Base-by-base conservation (phyloP, 371 early-diverging fungal species). In the Mortierella sp. region DNA sequence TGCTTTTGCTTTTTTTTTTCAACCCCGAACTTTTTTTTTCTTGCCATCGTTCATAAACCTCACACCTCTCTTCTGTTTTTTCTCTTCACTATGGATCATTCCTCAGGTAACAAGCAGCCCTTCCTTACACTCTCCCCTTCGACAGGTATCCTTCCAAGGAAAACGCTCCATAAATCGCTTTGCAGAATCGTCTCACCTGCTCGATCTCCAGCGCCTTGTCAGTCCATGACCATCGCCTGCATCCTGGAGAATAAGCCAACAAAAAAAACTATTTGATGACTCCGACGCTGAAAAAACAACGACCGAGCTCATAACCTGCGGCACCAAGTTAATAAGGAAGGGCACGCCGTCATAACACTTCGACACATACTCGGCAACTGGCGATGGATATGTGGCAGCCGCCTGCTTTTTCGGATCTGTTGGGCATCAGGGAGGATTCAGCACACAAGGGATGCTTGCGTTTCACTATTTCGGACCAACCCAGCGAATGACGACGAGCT, bases 21-120 rank as follows among this genome's bases (percentile, higher is more conserved):
- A 21, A 34, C 68, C 58, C 72, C 57, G 47, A 71, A 45, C 44
- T 44, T 54, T 24, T 52, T 57, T 52, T n/a, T 14, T n/a, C 19
- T 54, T 70, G 50, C 45, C 16, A 0, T 8, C 44, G 68, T 73
- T 38, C 19, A 54, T 73, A 76, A 83, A 72, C 3, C 34, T 42
- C 47, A 16, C 74, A 6, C 26, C 31, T 54, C 16, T 52, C 52
- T 16, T 50, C 45, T 50, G 21, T 42, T 70, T 54, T 48, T 44
- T 70, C 55, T 71, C 48, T 77, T 52, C 50, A 70, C 63, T 47
- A 84, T 78, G 80, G 80, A 84, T 84, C 84, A 84, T 76, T 80
- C 80, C 70, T 78, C 84, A 84, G 84, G 84, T 84, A 84, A 80
- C 57, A 44, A 54, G 50, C 65, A 8, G 50, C 50, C 14, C 50